These are phyloP conservation scores for Fallopia convolvulus DNA, from an alignment of 148 eudicot genomes.

Conservation along the genomic window DNA sequence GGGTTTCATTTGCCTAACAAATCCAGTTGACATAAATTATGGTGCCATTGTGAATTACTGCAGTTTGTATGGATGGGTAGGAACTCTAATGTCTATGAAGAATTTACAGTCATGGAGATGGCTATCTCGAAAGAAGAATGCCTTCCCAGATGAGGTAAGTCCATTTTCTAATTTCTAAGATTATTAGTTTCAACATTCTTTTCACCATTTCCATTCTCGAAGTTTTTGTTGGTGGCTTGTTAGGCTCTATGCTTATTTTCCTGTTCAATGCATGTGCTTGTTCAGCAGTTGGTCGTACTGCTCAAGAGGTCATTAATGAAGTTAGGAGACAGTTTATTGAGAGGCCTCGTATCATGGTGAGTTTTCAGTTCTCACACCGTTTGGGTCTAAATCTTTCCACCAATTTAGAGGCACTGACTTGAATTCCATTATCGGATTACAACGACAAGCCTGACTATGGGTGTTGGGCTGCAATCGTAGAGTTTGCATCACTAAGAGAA, in stretches of 20 bases:
- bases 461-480: conserved; percentile 97
- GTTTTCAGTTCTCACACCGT: conserved; percentile 7
- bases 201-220: conserved; percentile 52
- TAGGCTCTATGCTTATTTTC: conserved; percentile 96
- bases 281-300: conserved; percentile 93
- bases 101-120: conserved; percentile 59
- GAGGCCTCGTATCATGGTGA: conserved; percentile 97
- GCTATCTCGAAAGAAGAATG: conserved; percentile 46
- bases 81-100: conserved; percentile 49
- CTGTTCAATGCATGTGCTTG: conserved; percentile 99
- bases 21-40: neutral
- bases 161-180: neutral
- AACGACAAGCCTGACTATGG: conserved; percentile 95
- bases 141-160: conserved; percentile 43
- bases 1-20: neutral
- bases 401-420: conserved; percentile 10
- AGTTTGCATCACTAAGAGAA: conserved; percentile 88
- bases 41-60: conserved; percentile 5
- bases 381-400: neutral
- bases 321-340: conserved; percentile 97
- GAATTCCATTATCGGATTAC: conserved; percentile 50
- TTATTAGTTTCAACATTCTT: no score
- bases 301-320: conserved; percentile 97
- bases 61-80: conserved; percentile 44
- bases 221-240: conserved; percentile 88